phyloP scores from a whole-genome alignment of 108 stramenopile genomes.

The Pelagomonas calceolata region DNA sequence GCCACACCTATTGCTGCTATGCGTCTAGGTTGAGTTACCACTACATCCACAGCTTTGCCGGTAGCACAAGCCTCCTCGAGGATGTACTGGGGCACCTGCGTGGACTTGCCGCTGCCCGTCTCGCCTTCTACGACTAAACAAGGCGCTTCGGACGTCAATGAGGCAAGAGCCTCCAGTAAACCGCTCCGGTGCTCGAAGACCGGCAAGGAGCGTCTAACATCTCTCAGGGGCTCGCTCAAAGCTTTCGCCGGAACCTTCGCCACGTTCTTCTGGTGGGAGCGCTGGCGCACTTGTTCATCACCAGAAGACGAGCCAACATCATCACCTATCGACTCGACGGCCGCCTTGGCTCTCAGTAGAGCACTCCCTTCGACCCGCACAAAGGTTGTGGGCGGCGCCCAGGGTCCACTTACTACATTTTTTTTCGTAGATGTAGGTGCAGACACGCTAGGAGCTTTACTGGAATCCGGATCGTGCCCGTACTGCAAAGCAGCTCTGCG shows the following conservation, averaged over 20 bases:
- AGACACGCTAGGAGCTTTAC: too few relatives aligned
- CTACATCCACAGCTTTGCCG: slow-evolving; percentile 16
- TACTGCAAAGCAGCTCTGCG: neutral
- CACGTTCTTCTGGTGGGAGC: too few relatives aligned
- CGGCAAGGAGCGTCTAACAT: slow-evolving; percentile 7
- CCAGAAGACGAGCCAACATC: neutral
- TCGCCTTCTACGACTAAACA: slow-evolving; percentile 41
- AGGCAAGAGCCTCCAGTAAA: slow-evolving; percentile 11
- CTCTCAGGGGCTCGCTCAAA: neutral
- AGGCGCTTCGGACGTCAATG: slow-evolving; percentile 34
- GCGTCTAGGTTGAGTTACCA: slow-evolving; percentile 42
- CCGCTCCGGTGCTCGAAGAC: neutral
- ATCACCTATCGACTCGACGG: neutral
- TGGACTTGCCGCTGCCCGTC: slow-evolving; percentile 34
- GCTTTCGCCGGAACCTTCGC: slow-evolving; percentile 1
- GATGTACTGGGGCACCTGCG: slow-evolving; percentile 45
- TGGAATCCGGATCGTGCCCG: neutral
- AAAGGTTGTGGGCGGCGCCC: neutral
- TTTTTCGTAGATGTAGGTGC: too few relatives aligned
- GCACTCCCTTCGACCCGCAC: neutral
- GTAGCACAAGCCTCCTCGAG: slow-evolving; percentile 22
- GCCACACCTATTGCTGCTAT: slow-evolving; percentile 47
- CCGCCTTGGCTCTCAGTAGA: too few relatives aligned
- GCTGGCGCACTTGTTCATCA: too few relatives aligned
- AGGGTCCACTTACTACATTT: neutral